These are phyloP conservation scores for Clarireedia sp. DNA, from an alignment of 2,329 filamentous ascomycete species.

Conservation along the genomic window DNA sequence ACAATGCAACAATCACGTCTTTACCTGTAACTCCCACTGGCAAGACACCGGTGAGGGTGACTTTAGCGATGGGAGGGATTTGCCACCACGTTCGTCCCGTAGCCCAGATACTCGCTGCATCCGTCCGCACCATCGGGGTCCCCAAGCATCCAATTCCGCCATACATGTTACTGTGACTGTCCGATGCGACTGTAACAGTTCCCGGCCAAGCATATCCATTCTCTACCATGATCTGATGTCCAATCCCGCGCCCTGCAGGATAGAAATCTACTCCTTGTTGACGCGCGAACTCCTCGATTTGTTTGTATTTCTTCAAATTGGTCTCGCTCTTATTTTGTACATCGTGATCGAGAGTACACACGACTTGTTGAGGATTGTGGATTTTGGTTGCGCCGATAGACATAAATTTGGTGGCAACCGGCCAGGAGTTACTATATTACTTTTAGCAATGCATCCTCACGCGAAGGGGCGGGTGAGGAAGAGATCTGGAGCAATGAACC, in stretches of 20 bases:
- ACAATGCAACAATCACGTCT: slow-evolving; percentile 86
- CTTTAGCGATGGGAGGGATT: slow-evolving; percentile 72
- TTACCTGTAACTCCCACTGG: slow-evolving; percentile 82
- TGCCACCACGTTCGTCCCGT: slow-evolving; percentile 84
- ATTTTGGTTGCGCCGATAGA: slow-evolving; percentile 71
- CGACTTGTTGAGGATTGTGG: slow-evolving; percentile 63
- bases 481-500: not conserved
- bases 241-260: slow-evolving; percentile 71
- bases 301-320: slow-evolving; percentile 74
- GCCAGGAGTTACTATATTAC: slow-evolving; percentile 55
- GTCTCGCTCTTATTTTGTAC: slow-evolving; percentile 73
- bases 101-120: slow-evolving; percentile 79
- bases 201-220: slow-evolving; percentile 80
- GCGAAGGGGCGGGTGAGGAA: not conserved
- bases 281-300: slow-evolving; percentile 75
- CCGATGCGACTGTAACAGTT: slow-evolving; percentile 71
- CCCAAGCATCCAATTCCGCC: slow-evolving; percentile 71
- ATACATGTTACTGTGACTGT: slow-evolving; percentile 76
- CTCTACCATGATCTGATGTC: slow-evolving; percentile 88
- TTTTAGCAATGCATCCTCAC: slow-evolving; percentile 47
- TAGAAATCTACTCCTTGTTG: slow-evolving; percentile 73
- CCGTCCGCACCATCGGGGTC: slow-evolving; percentile 77
- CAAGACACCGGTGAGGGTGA: slow-evolving; percentile 68
- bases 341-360: slow-evolving; percentile 82
- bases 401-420: slow-evolving; percentile 71